Conservation (phyloP, 495 filamentous ascomycete genomes). For the Aspergillus homomorphus region DNA sequence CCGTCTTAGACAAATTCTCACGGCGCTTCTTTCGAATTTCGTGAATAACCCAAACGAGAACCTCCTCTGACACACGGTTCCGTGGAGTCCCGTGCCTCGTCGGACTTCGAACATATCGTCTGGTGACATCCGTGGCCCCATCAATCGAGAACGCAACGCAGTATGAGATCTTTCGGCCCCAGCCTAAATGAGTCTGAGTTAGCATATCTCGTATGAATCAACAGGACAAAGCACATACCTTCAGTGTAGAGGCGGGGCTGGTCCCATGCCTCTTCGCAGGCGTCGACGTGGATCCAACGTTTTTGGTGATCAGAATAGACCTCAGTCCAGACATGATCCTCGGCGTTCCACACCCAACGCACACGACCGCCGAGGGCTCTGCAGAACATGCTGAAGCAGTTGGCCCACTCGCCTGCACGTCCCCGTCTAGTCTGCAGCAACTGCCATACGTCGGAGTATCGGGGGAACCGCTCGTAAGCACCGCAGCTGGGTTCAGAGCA, state of each 20-base stretch:
- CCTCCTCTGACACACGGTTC: constrained; percentile 76
- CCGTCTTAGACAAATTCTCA: constrained; percentile 72
- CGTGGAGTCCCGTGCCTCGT: constrained; percentile 68
- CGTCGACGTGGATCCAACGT: constrained; percentile 96
- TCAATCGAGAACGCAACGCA: constrained; percentile 96
- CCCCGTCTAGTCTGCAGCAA: constrained; percentile 81
- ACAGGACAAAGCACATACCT: constrained; percentile 45
- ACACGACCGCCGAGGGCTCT: constrained; percentile 86
- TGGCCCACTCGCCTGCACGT: constrained; percentile 92
- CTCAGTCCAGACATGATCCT: constrained; percentile 98
- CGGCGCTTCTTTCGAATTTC: constrained; percentile 85
- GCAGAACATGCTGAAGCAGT: constrained; percentile 98
- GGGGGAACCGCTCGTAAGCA: constrained; percentile 81
- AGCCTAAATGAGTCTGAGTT: constrained; percentile 47
- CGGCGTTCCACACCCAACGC: constrained; percentile 97
- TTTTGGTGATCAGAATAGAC: constrained; percentile 92
- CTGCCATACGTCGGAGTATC: constrained; percentile 95
- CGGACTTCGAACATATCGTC: constrained; percentile 88
- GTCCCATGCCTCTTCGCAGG: constrained; percentile 94
- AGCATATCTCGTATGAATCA: not conserved
- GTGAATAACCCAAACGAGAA: constrained; percentile 79
- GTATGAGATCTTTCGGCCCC: constrained; percentile 93
- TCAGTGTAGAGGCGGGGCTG: constrained; percentile 90
- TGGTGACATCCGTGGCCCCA: constrained; percentile 91
- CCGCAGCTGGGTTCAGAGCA: constrained; percentile 71